Evolutionary conservation across 768 basidiomycete species (phyloP).

Genomic region (Lenzites betulinus): DNA sequence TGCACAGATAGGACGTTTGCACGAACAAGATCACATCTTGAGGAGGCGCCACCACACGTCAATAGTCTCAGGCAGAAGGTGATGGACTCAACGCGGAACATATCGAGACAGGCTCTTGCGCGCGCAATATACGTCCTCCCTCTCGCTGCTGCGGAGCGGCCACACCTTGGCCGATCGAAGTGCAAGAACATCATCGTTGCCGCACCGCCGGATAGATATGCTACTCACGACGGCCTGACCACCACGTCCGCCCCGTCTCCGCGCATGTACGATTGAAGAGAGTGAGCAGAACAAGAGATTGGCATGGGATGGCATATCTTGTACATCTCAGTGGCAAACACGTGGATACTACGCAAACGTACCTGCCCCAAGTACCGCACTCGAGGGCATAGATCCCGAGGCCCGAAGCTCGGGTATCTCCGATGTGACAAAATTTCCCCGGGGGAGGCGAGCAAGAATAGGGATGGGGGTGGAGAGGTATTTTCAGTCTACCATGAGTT

Average conservation of each 20-base stretch:
- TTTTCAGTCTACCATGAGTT: constrained; percentile 72
- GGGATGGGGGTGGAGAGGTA: not conserved
- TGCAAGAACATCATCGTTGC: constrained; percentile 15
- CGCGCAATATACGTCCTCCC: too few species aligned
- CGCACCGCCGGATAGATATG: constrained; percentile 19
- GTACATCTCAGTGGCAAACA: constrained; percentile 31
- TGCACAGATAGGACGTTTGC: too few species aligned
- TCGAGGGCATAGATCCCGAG: constrained; percentile 6
- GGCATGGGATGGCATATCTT: constrained; percentile 21
- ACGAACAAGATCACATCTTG: not conserved
- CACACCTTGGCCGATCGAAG: constrained; percentile 2
- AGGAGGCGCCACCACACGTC: not conserved
- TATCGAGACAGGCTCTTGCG: too few species aligned
- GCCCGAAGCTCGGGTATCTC: too few species aligned
- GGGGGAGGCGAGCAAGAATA: not conserved
- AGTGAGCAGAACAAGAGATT: constrained; percentile 22
- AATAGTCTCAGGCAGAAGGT: not conserved
- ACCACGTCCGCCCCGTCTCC: not conserved
- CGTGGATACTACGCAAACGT: constrained; percentile 33
- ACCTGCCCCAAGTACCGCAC: constrained; percentile 27
- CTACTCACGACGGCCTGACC: constrained; percentile 23
- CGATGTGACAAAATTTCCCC: not conserved
- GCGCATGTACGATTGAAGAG: not conserved
- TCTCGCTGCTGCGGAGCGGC: not conserved
- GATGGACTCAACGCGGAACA: not conserved